A percentile compares a stretch with the other conserved stretches of the same genome.
Conservation (phyloP, 1,139 yeast genomes). For the Pichia sp. region DNA sequence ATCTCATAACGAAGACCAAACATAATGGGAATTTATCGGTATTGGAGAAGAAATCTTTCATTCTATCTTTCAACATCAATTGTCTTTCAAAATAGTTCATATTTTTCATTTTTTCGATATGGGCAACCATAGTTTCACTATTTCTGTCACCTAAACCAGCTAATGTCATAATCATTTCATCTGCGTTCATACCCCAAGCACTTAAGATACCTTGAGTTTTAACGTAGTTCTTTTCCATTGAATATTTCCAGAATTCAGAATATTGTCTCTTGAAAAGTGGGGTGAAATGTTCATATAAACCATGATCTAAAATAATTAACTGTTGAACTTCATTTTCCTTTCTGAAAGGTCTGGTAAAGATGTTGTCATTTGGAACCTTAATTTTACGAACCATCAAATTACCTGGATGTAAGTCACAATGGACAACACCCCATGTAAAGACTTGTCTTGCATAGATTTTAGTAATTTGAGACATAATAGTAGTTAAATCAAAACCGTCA, state of each 20-base stretch:
- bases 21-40: constrained; percentile 66
- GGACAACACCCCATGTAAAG: constrained; percentile 73
- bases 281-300: constrained; percentile 58
- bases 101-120: constrained; percentile 24
- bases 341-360: constrained; percentile 7
- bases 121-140: constrained; percentile 26
- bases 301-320: constrained; percentile 73
- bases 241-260: constrained; percentile 59
- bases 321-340: constrained; percentile 41
- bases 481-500: constrained; percentile 41
- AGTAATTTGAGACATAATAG: constrained; percentile 52
- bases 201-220: constrained; percentile 50
- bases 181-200: constrained; percentile 72
- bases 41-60: constrained; percentile 55
- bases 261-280: constrained; percentile 55
- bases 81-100: constrained; percentile 40
- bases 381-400: constrained; percentile 55
- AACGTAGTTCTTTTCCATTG: constrained; percentile 51
- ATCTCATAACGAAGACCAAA: constrained; percentile 61
- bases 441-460: constrained; percentile 65
- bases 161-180: constrained; percentile 62
- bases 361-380: constrained; percentile 17
- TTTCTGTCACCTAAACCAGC: constrained; percentile 49
- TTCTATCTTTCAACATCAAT: constrained; percentile 36
- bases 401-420: constrained; percentile 86